phyloP scores from a whole-genome alignment of 139 green algal genomes.

The Pycnococcus provasolii region DNA sequence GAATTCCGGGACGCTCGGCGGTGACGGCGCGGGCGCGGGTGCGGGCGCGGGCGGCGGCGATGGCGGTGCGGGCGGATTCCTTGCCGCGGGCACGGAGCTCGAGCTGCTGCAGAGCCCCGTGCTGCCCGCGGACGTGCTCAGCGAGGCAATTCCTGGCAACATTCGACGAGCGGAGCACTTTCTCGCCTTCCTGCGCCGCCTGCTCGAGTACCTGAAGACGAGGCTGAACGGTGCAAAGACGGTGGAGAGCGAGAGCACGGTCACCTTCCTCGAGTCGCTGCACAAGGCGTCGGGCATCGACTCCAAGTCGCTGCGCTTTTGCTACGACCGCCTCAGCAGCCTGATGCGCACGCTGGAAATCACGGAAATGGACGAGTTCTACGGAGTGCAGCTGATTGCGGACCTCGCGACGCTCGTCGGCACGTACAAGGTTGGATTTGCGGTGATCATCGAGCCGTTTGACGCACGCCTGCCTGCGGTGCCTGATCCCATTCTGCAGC shows the following conservation, averaged over 20 bases:
- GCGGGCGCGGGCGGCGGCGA: too few species aligned
- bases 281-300: slow-evolving; percentile 47
- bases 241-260: slow-evolving; percentile 62
- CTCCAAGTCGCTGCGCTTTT: slow-evolving; percentile 76
- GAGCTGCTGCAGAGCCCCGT: slow-evolving; percentile 72
- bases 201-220: slow-evolving; percentile 70
- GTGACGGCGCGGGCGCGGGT: slow-evolving; percentile 9
- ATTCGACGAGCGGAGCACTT: slow-evolving; percentile 95
- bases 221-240: slow-evolving; percentile 37
- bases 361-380: slow-evolving; percentile 84
- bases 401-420: slow-evolving; percentile 96
- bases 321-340: slow-evolving; percentile 86
- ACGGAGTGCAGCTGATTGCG: slow-evolving; percentile 71
- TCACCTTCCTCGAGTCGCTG: slow-evolving; percentile 67
- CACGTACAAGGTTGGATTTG: slow-evolving; percentile 85
- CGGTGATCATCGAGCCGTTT: slow-evolving; percentile 96
- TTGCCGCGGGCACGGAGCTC: too few species aligned
- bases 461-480: slow-evolving; percentile 85
- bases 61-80: too few species aligned
- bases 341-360: slow-evolving; percentile 96
- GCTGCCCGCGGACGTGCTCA: slow-evolving; percentile 75
- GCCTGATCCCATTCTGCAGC: slow-evolving; percentile 83
- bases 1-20: slow-evolving; percentile 42
- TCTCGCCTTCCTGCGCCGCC: slow-evolving; percentile 83
- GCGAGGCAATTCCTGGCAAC: slow-evolving; percentile 83